These are phyloP conservation scores for Candida vaughaniae DNA, from an alignment of 805 yeast genomes.

Conservation along the genomic window DNA sequence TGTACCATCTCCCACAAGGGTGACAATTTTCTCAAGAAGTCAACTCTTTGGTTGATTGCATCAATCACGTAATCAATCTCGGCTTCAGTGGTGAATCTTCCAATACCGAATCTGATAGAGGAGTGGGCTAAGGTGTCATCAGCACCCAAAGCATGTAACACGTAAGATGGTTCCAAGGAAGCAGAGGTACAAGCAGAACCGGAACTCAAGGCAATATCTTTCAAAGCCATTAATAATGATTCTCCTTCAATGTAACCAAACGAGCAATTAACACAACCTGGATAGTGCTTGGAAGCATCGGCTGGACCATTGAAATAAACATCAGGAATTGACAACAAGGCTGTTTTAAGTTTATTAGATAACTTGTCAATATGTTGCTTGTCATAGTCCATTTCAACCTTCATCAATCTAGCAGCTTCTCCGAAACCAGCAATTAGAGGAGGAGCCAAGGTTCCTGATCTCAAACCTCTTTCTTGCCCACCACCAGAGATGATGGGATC, in stretches of 20 bases:
- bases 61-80: constrained; percentile 92
- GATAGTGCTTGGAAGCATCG: constrained; percentile 50
- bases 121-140: constrained; percentile 98
- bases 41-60: constrained; percentile 87
- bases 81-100: constrained; percentile 94
- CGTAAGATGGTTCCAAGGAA: constrained; percentile 95
- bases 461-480: constrained; percentile 97
- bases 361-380: constrained; percentile 64
- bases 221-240: constrained; percentile 93
- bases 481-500: constrained; percentile 97
- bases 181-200: constrained; percentile 99
- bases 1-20: constrained; percentile 99
- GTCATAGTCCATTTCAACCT: constrained; percentile 72
- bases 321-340: constrained; percentile 79
- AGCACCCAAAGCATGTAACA: constrained; percentile 93
- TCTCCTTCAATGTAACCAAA: constrained; percentile 99
- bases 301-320: constrained; percentile 87
- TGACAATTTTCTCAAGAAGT: constrained; percentile 84
- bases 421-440: constrained; percentile 95
- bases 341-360: constrained; percentile 69
- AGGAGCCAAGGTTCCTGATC: constrained; percentile 98
- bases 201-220: constrained; percentile 92
- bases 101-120: constrained; percentile 95
- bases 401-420: constrained; percentile 89
- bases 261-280: constrained; percentile 95